Conservation (phyloP, 768 basidiomycete species). For the Podaxis carcinomalis region DNA sequence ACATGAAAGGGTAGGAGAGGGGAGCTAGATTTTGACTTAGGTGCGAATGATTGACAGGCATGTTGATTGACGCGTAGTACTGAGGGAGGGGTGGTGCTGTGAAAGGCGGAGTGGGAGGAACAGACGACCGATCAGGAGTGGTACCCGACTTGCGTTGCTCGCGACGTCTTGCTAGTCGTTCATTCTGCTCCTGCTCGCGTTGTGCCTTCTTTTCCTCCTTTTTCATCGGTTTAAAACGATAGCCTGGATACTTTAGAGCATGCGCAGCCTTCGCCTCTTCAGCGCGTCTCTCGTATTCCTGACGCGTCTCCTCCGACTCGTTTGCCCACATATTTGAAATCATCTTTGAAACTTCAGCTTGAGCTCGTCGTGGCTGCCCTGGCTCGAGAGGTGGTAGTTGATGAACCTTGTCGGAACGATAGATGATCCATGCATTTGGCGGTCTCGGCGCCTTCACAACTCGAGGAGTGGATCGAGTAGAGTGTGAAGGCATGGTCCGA, state of each 20-base stretch:
- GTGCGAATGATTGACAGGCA: constrained; percentile 13
- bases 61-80: constrained; percentile 12
- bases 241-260: constrained; percentile 45
- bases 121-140: constrained; percentile 13
- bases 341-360: constrained; percentile 60
- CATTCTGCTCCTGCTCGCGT: constrained; percentile 34
- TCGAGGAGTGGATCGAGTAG: constrained; percentile 2
- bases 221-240: constrained; percentile 54
- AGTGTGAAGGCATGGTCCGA: constrained; percentile 12
- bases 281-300: constrained; percentile 48
- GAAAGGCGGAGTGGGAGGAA: constrained; percentile 13
- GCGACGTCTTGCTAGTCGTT: constrained; percentile 21
- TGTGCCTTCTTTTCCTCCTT: constrained; percentile 45
- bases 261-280: constrained; percentile 52
- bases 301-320: constrained; percentile 43
- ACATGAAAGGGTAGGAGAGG: constrained; percentile 15
- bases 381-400: constrained; percentile 32
- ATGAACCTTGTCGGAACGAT: constrained; percentile 57
- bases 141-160: constrained; percentile 9
- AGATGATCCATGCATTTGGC: constrained; percentile 82
- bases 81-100: constrained; percentile 11
- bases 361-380: constrained; percentile 37
- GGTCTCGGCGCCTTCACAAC: constrained; percentile 52
- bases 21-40: background rate
- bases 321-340: constrained; percentile 64